Conservation (phyloP, 352 stramenopile species). For the Phytophthora fragariae region DNA sequence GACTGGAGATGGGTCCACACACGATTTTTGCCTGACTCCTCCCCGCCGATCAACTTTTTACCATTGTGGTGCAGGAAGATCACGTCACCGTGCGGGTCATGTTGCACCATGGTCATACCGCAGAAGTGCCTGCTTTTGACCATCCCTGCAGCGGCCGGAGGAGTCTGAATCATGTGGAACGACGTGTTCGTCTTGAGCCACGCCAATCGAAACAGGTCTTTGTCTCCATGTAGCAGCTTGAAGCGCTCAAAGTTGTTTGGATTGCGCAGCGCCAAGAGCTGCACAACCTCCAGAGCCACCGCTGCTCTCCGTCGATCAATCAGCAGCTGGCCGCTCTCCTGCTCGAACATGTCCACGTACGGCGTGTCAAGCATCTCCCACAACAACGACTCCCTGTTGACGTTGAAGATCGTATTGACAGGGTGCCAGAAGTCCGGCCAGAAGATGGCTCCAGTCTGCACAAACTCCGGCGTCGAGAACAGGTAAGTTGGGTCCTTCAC, state of each 20-base stretch:
- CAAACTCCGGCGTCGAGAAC: constrained; percentile 51
- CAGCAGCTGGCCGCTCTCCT: constrained; percentile 65
- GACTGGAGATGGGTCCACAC: constrained; percentile 40
- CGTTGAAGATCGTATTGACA: constrained; percentile 65
- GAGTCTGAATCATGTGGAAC: constrained; percentile 59
- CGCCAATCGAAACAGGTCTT: constrained; percentile 62
- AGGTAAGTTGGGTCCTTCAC: constrained; percentile 57
- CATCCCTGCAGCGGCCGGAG: constrained; percentile 43
- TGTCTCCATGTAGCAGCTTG: constrained; percentile 59
- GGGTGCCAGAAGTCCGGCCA: constrained; percentile 79
- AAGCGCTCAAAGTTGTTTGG: constrained; percentile 41
- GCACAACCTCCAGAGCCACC: constrained; percentile 39
- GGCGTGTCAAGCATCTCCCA: constrained; percentile 55
- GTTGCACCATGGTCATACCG: constrained; percentile 61
- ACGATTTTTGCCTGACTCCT: constrained; percentile 17
- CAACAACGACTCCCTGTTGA: constrained; percentile 56
- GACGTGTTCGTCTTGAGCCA: constrained; percentile 55
- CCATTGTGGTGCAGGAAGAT: constrained; percentile 63
- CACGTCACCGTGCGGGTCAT: constrained; percentile 43
- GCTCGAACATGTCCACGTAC: constrained; percentile 69
- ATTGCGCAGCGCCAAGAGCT: constrained; percentile 48
- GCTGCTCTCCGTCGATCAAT: constrained; percentile 46
- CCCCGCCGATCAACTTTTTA: constrained; percentile 43
- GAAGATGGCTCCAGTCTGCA: constrained; percentile 52
- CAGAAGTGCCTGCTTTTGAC: constrained; percentile 52